A percentile compares a stretch with the other conserved stretches of the same genome.
These are phyloP conservation scores for Datura wrightii DNA, from an alignment of 257 asterid genomes.

Conservation along the genomic window DNA sequence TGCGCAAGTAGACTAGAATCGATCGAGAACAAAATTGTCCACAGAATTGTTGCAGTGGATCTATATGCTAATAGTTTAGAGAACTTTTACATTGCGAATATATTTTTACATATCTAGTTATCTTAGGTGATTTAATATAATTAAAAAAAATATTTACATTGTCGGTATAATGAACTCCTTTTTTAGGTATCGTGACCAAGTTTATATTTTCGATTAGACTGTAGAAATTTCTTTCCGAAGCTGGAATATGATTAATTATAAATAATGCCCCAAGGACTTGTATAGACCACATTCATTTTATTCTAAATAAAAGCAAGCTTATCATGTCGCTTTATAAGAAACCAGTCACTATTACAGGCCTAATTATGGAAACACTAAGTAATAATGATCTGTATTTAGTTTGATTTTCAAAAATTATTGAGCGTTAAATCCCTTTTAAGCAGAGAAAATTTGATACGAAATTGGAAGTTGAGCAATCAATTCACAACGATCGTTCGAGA, in stretches of 20 bases:
- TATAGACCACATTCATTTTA: not conserved
- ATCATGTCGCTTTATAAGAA: not conserved
- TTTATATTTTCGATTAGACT: not conserved
- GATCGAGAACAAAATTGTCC: too few species aligned
- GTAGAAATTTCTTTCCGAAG: not conserved
- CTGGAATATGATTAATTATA: not conserved
- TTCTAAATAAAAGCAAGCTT: not conserved
- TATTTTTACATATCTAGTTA: too few species aligned
- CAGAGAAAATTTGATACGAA: slow-evolving; percentile 36
- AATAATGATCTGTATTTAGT: not conserved
- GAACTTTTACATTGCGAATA: too few species aligned
- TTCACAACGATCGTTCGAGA: slow-evolving; percentile 52
- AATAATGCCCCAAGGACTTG: not conserved
- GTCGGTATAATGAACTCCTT: too few species aligned
- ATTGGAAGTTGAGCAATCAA: slow-evolving; percentile 61
- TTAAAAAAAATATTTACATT: too few species aligned
- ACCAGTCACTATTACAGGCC: not conserved
- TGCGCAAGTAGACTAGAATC: not conserved
- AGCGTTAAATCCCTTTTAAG: not conserved
- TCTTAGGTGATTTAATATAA: too few species aligned
- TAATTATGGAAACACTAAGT: not conserved
- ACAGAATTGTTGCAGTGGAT: too few species aligned
- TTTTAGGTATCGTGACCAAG: too few species aligned
- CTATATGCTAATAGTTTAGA: too few species aligned
- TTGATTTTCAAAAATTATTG: not conserved